phyloP scores from a whole-genome alignment of 257 asterid genomes.

The Solanum pimpinellifolium region DNA sequence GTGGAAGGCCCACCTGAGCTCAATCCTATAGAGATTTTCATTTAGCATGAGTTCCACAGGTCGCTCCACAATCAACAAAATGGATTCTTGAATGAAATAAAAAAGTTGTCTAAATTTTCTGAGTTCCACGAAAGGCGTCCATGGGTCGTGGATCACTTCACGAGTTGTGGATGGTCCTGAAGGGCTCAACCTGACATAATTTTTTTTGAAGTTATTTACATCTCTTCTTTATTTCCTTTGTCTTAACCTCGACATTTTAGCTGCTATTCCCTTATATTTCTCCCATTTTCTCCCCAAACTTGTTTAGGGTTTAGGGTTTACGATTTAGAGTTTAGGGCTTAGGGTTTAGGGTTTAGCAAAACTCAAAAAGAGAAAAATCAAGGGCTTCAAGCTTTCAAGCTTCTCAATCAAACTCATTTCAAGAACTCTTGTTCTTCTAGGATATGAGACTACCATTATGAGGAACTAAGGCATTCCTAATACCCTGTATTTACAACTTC shows the following conservation, averaged over 20 bases:
- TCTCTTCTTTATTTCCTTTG: neutral
- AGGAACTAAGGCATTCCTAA: neutral
- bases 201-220: neutral
- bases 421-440: neutral
- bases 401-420: neutral
- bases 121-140: neutral
- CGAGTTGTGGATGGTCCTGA: neutral
- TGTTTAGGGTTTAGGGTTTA: too few species aligned
- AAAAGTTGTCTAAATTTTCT: too few species aligned
- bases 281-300: neutral
- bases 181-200: fast-evolving
- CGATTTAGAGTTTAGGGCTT: too few species aligned
- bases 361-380: neutral
- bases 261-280: neutral
- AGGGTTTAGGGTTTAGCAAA: neutral
- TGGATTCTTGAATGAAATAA: neutral
- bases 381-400: neutral
- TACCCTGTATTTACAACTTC: neutral
- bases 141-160: neutral
- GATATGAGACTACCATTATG: neutral
- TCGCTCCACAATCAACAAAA: neutral
- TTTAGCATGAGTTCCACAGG: neutral
- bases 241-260: neutral
- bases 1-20: neutral
- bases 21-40: neutral